These are phyloP conservation scores for Salix dunnii DNA, from an alignment of 345 rosid genomes.

Conservation along the genomic window DNA sequence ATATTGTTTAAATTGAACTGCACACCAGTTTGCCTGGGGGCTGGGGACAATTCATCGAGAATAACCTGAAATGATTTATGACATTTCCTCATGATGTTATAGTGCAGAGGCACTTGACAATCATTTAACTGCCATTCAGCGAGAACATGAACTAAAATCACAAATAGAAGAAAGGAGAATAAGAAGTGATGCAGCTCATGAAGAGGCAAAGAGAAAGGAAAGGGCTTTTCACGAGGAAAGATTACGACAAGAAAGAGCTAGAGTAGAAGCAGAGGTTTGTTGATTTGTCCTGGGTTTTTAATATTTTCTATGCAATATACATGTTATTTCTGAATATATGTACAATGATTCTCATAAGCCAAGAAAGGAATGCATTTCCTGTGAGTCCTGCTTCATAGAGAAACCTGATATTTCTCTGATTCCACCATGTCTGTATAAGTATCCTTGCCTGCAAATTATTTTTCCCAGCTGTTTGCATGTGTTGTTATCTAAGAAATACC, in stretches of 20 bases:
- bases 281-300: conserved; percentile 2
- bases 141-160: conserved; percentile 74
- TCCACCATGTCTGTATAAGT: no score
- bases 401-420: no score
- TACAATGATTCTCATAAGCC: no score
- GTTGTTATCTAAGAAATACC: neutral
- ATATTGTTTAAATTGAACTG: neutral
- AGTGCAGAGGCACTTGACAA: conserved; percentile 95
- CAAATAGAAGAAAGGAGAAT: conserved; percentile 87
- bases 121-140: conserved; percentile 80
- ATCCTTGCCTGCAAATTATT: no score
- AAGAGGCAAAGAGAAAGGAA: conserved; percentile 84
- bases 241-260: conserved; percentile 73
- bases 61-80: neutral
- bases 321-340: neutral
- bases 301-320: neutral
- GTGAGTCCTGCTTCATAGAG: no score
- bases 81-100: conserved; percentile 11
- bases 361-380: no score
- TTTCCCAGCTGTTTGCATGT: no score
- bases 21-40: conserved; percentile 1
- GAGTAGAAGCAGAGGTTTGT: conserved; percentile 84
- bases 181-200: conserved; percentile 77
- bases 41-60: neutral
- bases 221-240: conserved; percentile 77